Percentiles rank a stretch among this genome's conserved stretches.
Evolutionary conservation across 352 stramenopile species (phyloP).

Genomic region (Plasmopara halstedii): DNA sequence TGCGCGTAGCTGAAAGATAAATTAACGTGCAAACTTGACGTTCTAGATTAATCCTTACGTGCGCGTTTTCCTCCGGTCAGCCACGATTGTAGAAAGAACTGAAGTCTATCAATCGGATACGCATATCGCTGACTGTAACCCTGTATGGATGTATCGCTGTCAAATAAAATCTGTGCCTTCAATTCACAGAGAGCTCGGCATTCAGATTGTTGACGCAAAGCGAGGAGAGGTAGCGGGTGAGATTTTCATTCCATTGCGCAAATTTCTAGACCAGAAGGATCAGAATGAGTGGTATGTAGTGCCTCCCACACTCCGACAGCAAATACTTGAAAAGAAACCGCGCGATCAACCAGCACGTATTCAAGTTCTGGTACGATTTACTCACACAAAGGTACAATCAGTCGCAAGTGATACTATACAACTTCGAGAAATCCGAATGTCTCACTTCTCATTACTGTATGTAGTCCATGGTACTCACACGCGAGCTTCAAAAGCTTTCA

Average conservation of each 20-base stretch:
- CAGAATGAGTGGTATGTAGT: constrained; percentile 50
- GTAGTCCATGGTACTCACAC: constrained; percentile 49
- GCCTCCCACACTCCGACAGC: constrained; percentile 50
- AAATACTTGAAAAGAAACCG: constrained; percentile 37
- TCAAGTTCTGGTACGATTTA: constrained; percentile 29
- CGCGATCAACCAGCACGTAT: constrained; percentile 33
- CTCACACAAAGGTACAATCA: constrained; percentile 45
- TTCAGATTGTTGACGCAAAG: constrained; percentile 52
- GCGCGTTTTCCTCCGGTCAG: constrained; percentile 28
- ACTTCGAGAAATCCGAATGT: constrained; percentile 3
- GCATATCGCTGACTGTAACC: constrained; percentile 38
- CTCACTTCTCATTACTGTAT: not conserved
- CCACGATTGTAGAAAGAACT: constrained; percentile 1
- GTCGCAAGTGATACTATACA: no score
- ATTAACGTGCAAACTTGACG: not conserved
- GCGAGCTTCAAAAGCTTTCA: constrained; percentile 36
- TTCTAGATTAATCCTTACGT: constrained; percentile 52
- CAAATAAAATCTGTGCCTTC: constrained; percentile 30
- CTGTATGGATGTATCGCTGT: constrained; percentile 32
- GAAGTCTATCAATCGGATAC: constrained; percentile 24
- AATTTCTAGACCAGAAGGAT: constrained; percentile 51
- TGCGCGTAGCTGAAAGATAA: not conserved
- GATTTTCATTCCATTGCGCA: constrained; percentile 32
- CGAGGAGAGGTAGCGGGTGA: constrained; percentile 43
- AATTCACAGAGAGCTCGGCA: constrained; percentile 26